Evolutionary conservation across 306 rosid genomes (phyloP), one percentile per base, ranked within the genome.

Genomic region (Alnus glutinosa): DNA sequence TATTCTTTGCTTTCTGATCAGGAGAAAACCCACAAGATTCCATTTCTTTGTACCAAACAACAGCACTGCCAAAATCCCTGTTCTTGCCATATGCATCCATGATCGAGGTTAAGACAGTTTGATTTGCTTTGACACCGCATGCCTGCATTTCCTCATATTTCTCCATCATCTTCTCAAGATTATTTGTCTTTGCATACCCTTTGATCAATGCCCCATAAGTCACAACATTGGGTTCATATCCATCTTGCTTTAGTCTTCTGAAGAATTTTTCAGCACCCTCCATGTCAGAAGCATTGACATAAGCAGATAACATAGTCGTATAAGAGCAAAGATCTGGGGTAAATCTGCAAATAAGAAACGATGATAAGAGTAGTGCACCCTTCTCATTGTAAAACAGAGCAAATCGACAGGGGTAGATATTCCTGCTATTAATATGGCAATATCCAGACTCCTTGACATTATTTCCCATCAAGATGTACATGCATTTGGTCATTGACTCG

Each of bases 61-160:
- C 93, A 48, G 99, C 98, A 81, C 82, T 86, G 28, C 80, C 93
- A 32, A 95, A 95, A 75, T 90, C 96, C 37, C 76, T 87, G 83
- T 86, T 89, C 84, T 86, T 95, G 32, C 99, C 99, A 83, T 87
- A 79, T 12, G 93, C 96, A 85, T 93, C 99, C 99, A 95, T 95
- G 76, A 95, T 89, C 7, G 89, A 90, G 63, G 97, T 91, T 82
- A 91, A 80, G 75, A 93, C 85, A 18, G 90, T 90, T 78, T 85
- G 92, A 84, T 91, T 93, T 74, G 87, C 80, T 84, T 82, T 88
- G 63, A 93, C 75, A 51, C 98, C 91, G 3, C 82, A 66, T 71
- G 50, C 75, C 79, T 72, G 92, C 96, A 95, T 88, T 86, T 93
- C 95, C 84, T 91, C 94, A 19, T 90, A 93, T 79, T 71, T 93